Base-by-base conservation (phyloP, 2,329 filamentous ascomycete species). In the Elsinoe necatrix region DNA sequence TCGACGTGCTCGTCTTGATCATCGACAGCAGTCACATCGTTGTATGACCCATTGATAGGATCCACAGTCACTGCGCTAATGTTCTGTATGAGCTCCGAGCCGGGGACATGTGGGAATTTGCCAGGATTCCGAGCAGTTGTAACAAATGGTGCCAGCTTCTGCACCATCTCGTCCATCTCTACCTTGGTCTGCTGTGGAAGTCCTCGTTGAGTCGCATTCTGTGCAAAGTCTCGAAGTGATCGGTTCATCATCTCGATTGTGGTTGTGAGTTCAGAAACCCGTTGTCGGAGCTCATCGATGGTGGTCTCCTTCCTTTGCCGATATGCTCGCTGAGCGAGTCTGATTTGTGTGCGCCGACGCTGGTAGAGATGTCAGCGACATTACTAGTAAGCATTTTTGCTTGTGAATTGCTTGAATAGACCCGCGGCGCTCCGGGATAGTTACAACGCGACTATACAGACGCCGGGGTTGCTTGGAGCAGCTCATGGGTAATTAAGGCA, bases 281-380 rank as follows among this genome's bases (percentile, higher is more conserved):
- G 79, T 55, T 81, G 78, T 66, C 89, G 85, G 9, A 95, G 76
- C 0, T 81, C 82, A 25, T 82, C 79, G 57, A 95, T 92, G 4
- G 87, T 86, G 20, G 80, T 85, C 66, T 95, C 90, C 71, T 95
- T 95, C 54, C 90, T 84, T 65, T 86, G 82, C 14, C 90, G 82
- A 66, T 95, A 95, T 0, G 89, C 89, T 62, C 89, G 78, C 69
- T 95, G 90, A 1, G 90, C 90, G 56, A 92, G 79, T 21, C 90
- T 84, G 61, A 95, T 93, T 68, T 95, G 90, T 4, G 88, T 92
- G 56, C 90, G 81, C 54, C 90, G 85, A 60, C 89, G 85, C 86
- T 87, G 62, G 20, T 18, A 18, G 31, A 42, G 5, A 48, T 41
- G 20, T 34, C 31, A n/a, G 57, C 50, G 21, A 47, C 18, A 16